Percentiles rank a stretch among this genome's conserved stretches.
Evolutionary conservation across 208 protist species (phyloP).

Genomic region (Hexamita inflata): DNA sequence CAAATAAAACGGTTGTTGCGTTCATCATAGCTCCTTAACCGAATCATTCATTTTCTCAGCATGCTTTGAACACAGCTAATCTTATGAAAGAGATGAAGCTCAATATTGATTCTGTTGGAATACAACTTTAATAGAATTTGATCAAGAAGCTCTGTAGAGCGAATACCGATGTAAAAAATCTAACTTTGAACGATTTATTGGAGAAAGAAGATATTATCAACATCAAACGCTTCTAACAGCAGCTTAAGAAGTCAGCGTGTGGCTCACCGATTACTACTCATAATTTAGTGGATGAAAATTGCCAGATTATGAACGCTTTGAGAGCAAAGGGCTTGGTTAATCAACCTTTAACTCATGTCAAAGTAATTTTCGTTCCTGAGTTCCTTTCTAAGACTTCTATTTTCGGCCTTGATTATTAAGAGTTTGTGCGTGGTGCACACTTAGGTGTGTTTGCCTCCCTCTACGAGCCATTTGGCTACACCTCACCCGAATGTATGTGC

Average conservation of each 20-base stretch:
- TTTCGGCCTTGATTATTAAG: constrained; percentile 19
- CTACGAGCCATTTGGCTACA: constrained; percentile 24
- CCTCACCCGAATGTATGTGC: constrained; percentile 11
- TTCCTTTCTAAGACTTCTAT: constrained; percentile 22
- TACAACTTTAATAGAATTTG: not conserved
- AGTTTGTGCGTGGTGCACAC: not conserved
- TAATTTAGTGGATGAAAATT: constrained; percentile 2
- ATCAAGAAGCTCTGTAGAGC: no score
- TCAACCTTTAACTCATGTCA: not conserved
- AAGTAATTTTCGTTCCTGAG: constrained; percentile 14
- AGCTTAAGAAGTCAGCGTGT: no score
- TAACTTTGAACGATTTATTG: not conserved
- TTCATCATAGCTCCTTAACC: constrained; percentile 19
- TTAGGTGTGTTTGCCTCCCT: constrained; percentile 21
- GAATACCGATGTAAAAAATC: not conserved
- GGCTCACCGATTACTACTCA: not conserved
- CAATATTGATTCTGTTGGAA: not conserved
- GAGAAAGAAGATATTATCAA: not conserved
- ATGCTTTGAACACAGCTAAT: not conserved
- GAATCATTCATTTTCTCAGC: not conserved
- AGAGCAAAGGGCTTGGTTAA: not conserved
- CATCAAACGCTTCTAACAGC: constrained; percentile 12
- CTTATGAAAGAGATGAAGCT: not conserved
- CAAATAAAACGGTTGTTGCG: constrained; percentile 3
- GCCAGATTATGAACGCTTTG: not conserved